Conservation (phyloP, 2,329 filamentous ascomycete genomes). For the Thelonectria discophora region DNA sequence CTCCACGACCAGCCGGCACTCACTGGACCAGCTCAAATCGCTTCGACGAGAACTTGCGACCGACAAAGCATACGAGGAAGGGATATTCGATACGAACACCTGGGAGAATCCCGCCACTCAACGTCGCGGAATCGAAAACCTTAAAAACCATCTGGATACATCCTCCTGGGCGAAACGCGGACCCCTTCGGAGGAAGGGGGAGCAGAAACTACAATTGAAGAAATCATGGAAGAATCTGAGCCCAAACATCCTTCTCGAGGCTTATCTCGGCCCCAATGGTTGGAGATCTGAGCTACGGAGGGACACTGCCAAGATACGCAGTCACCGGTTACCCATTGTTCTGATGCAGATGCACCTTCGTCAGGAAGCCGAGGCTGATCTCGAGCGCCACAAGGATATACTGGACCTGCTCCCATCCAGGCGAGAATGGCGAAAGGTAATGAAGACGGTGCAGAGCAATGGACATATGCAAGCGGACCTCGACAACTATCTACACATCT, state of each 20-base stretch:
- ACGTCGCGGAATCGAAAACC: constrained; percentile 2
- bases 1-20: background rate
- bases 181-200: constrained; percentile 22
- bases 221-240: constrained; percentile 37
- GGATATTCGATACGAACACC: background rate
- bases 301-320: constrained; percentile 39
- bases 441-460: constrained; percentile 31
- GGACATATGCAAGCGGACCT: constrained; percentile 36
- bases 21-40: background rate
- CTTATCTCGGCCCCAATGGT: constrained; percentile 25
- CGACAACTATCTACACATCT: constrained; percentile 42
- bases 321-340: constrained; percentile 42
- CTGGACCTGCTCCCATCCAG: constrained; percentile 39
- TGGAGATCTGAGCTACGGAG: constrained; percentile 25
- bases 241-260: constrained; percentile 40
- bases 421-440: constrained; percentile 35
- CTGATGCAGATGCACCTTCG: constrained; percentile 46
- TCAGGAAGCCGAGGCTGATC: constrained; percentile 30
- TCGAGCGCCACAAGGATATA: constrained; percentile 28
- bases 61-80: constrained; percentile 22
- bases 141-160: background rate
- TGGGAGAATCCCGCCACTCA: constrained; percentile 12
- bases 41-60: constrained; percentile 21
- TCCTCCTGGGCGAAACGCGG: constrained; percentile 9
- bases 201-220: constrained; percentile 33